Evolutionary conservation across 2,329 filamentous ascomycete species (phyloP), one percentile per base, ranked within the genome.

Genomic region (Colletotrichum sp.): DNA sequence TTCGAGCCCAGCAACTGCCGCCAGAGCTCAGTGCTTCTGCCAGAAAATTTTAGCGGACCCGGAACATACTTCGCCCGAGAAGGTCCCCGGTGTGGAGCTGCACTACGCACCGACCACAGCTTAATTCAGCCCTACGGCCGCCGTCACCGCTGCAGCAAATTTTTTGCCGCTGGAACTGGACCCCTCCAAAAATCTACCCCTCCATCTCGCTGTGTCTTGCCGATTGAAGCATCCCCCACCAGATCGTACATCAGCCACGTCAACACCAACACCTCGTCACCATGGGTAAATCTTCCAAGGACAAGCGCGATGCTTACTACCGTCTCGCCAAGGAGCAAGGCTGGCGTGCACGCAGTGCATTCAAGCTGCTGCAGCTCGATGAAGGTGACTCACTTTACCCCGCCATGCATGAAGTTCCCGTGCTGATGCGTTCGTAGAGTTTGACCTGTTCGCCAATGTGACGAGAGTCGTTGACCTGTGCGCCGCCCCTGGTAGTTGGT

Each of bases 251-350:
- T 32, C 59, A 61, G 28, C 16, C 24, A 58, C 24, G 2, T 32
- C 10, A 6, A 24, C 7, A 48, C 26, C 5, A 55, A 21, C 12
- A 36, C 24, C 70, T 8, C 55, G 21, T 69, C 62, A 43, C 5
- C 13, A 85, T 98, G 96, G 96, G 96, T 2, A 98, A 98, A 84
- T 98, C 97, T 2, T 98, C 96, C 63, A 99, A 99, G 85, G 97
- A 99, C 83, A 99, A 99, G 87, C 94, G 97, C 69, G 97, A 99
- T 84, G 96, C 96, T 61, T 99, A 99, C 86, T 99, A 99, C 82
- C 92, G 97, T 69, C 94, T 99, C 10, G 97, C 97, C 21, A 99
- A 99, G 86, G 97, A 99, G 85, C 97, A 99, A 88, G 97, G 97
- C 78, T 99, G 97, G 96, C 94, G 97, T 43, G 97, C 97, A 32